phyloP scores from a whole-genome alignment of 2,329 filamentous ascomycete species.

The Arthrobotrys musiformis region DNA sequence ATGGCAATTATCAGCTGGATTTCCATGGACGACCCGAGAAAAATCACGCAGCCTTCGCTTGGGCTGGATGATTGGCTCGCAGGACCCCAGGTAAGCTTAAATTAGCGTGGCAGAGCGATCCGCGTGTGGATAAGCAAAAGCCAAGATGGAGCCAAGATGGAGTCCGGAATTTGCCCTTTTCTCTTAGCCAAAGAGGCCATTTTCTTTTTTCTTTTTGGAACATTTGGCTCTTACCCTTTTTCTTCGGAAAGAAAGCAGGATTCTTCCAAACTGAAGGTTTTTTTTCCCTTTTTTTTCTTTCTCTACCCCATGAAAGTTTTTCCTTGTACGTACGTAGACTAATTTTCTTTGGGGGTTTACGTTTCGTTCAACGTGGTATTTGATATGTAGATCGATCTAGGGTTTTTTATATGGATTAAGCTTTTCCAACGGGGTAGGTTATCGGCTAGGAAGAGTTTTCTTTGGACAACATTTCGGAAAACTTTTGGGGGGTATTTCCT shows the following conservation, averaged over 20 bases:
- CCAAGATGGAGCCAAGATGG: constrained; percentile 47
- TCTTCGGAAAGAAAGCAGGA: constrained; percentile 41
- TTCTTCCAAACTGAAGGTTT: background rate
- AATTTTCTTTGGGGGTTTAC: background rate
- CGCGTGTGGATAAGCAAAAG: constrained; percentile 50
- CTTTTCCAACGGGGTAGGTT: constrained; percentile 3
- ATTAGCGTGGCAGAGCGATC: constrained; percentile 53
- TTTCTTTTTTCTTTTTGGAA: background rate
- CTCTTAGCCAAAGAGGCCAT: constrained; percentile 5
- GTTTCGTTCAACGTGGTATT: background rate
- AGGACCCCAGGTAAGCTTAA: constrained; percentile 55
- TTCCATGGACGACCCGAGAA: constrained; percentile 36
- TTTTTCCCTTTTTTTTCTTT: background rate
- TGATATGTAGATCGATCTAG: constrained; percentile 11
- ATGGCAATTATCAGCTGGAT: constrained; percentile 19
- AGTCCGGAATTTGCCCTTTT: constrained; percentile 52
- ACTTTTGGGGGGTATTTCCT: background rate
- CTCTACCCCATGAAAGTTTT: background rate
- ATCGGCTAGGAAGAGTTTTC: background rate
- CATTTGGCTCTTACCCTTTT: constrained; percentile 9
- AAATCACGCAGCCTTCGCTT: constrained; percentile 56
- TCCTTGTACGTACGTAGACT: background rate
- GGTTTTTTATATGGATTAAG: constrained; percentile 4
- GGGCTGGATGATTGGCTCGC: constrained; percentile 54
- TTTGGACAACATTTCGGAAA: background rate